Conservation (phyloP, 345 rosid species). For the Dimocarpus longan region DNA sequence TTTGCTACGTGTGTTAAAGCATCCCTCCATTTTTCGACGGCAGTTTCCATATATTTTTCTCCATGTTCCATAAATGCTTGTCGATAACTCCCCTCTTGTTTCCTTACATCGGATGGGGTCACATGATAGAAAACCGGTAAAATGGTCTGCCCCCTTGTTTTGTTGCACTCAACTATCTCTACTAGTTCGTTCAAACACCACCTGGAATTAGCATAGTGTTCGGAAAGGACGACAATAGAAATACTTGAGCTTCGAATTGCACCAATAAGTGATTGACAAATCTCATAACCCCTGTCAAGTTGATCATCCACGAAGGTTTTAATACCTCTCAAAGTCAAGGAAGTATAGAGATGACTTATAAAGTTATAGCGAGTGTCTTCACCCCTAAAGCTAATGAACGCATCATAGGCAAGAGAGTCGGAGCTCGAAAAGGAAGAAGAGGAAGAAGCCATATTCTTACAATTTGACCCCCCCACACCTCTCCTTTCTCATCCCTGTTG, state of each 20-base stretch:
- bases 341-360: too few relatives aligned
- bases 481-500: too few relatives aligned
- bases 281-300: neutral
- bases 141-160: neutral
- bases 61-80: neutral
- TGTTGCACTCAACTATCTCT: neutral
- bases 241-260: neutral
- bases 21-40: neutral
- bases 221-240: neutral
- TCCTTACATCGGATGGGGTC: neutral
- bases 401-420: too few relatives aligned
- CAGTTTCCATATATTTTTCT: neutral
- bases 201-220: too few relatives aligned
- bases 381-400: too few relatives aligned
- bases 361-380: too few relatives aligned
- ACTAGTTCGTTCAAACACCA: neutral
- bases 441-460: too few relatives aligned
- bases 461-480: too few relatives aligned
- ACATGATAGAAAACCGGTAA: conserved; percentile 8
- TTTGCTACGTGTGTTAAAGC: neutral
- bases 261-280: neutral
- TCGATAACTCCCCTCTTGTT: neutral
- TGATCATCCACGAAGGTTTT: neutral
- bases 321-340: too few relatives aligned
- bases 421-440: too few relatives aligned